Percentiles rank a stretch among this genome's conserved stretches.
Conservation (phyloP, 495 filamentous ascomycete species). For the Hypomontagnella monticulosa region DNA sequence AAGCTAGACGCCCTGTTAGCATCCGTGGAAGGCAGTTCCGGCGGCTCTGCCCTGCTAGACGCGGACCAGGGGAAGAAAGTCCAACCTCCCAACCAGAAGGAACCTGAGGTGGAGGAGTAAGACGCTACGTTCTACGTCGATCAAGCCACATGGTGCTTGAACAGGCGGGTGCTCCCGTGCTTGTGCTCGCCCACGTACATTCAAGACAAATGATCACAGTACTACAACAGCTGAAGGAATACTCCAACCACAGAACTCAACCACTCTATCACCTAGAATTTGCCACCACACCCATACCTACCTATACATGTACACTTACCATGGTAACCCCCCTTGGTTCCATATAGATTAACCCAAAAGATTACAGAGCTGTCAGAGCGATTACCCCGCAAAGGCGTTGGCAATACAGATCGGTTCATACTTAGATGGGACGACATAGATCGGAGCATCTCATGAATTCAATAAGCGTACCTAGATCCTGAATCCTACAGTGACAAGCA, state of each 20-base stretch:
- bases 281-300: conserved; percentile 16
- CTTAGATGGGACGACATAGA: conserved; percentile 17
- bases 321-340: conserved; percentile 8
- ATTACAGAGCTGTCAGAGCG: conserved; percentile 3
- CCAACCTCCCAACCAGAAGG: conserved; percentile 5
- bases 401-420: conserved; percentile 12
- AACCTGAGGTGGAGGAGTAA: conserved; percentile 30
- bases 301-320: neutral
- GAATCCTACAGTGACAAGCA: conserved; percentile 16
- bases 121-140: conserved; percentile 9
- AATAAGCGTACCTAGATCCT: conserved; percentile 14
- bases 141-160: conserved; percentile 15
- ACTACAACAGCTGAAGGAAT: conserved; percentile 4
- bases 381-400: conserved; percentile 17
- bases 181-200: neutral
- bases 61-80: conserved; percentile 9
- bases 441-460: conserved; percentile 2
- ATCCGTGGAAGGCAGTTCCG: conserved; percentile 44
- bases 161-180: neutral
- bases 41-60: neutral
- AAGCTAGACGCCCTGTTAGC: conserved; percentile 65
- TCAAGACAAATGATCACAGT: conserved; percentile 1
- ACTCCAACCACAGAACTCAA: neutral
- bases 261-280: conserved; percentile 4
- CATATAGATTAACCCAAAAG: conserved; percentile 17